These are phyloP conservation scores for Colletotrichum sidae DNA, from an alignment of 2,329 filamentous ascomycete genomes.

Conservation along the genomic window DNA sequence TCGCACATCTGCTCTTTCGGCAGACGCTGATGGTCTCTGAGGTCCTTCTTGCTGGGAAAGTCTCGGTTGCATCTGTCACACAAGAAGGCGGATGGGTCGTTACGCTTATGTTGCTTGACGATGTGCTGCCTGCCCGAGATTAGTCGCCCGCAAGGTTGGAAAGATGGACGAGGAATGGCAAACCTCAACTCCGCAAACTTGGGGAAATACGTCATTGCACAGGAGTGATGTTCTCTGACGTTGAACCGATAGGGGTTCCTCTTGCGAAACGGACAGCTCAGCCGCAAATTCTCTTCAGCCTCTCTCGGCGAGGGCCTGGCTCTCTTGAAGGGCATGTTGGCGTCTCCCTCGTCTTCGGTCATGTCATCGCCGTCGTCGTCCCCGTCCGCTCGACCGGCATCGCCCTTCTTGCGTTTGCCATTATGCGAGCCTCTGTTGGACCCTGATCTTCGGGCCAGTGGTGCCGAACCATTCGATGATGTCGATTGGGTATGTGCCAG, in stretches of 20 bases:
- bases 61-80: constrained; percentile 55
- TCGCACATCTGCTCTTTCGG: constrained; percentile 57
- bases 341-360: constrained; percentile 47
- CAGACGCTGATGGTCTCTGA: constrained; percentile 53
- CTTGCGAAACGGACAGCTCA: constrained; percentile 58
- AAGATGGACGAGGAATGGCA: background rate
- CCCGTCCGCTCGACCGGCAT: constrained; percentile 29
- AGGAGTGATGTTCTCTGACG: constrained; percentile 57
- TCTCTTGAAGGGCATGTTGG: constrained; percentile 46
- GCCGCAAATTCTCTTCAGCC: constrained; percentile 50
- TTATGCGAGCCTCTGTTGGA: constrained; percentile 28
- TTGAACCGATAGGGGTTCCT: constrained; percentile 59
- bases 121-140: constrained; percentile 50
- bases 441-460: constrained; percentile 10
- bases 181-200: constrained; percentile 56
- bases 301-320: constrained; percentile 47
- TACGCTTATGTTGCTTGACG: constrained; percentile 56
- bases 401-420: constrained; percentile 51
- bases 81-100: constrained; percentile 53
- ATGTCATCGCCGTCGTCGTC: constrained; percentile 50
- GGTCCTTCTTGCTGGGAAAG: constrained; percentile 51
- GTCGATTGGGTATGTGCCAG: constrained; percentile 46
- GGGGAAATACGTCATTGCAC: constrained; percentile 56
- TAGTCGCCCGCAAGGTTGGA: too few species aligned
- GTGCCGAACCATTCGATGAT: constrained; percentile 42